A percentile compares a stretch with the other conserved stretches of the same genome.
These are phyloP conservation scores for Themeda triandra DNA, from an alignment of 176 grass and related monocot species.

Conservation along the genomic window DNA sequence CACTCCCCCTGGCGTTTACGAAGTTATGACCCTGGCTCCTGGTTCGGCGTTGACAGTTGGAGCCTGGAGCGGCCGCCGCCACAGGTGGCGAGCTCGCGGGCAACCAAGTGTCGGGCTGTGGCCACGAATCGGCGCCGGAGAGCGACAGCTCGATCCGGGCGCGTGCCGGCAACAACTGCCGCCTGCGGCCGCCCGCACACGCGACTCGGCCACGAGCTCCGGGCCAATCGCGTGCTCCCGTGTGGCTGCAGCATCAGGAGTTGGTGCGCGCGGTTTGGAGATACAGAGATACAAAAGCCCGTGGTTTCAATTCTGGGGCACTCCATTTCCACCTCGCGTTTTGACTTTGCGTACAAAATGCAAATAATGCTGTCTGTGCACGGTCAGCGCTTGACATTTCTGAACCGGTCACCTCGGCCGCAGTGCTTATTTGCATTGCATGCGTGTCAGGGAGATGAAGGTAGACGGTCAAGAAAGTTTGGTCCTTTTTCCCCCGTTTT, in stretches of 20 bases:
- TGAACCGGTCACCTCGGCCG: background rate
- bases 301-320: background rate
- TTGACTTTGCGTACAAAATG: background rate
- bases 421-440: background rate
- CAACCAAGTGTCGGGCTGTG: background rate
- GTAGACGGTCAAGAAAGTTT: background rate
- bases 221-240: background rate
- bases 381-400: background rate
- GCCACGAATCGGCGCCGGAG: background rate
- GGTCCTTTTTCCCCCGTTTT: background rate
- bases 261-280: background rate
- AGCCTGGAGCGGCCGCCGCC: background rate
- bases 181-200: too few species aligned
- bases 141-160: background rate
- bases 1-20: background rate
- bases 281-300: background rate
- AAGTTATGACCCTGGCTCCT: background rate
- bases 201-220: background rate
- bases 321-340: background rate
- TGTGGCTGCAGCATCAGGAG: background rate
- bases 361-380: background rate
- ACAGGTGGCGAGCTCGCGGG: constrained; percentile 12
- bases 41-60: background rate
- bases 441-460: background rate
- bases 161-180: background rate